Conservation (phyloP, 441 rosid species). For the Lepidium campestre region DNA sequence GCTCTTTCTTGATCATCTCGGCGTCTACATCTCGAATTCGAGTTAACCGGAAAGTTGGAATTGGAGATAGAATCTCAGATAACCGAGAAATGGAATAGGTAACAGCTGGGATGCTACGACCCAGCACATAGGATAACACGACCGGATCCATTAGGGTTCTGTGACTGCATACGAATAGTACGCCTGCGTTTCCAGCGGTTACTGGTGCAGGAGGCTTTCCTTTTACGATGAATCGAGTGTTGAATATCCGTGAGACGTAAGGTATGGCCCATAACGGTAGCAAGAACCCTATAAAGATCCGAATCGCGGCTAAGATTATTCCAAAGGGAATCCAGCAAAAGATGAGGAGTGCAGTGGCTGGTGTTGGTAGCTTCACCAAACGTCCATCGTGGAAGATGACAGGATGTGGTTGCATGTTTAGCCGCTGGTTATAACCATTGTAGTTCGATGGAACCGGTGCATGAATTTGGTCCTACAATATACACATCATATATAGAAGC, state of each 20-base stretch:
- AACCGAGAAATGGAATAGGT: constrained; percentile 77
- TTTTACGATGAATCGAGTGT: constrained; percentile 56
- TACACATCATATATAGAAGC: neutral
- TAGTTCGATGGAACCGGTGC: constrained; percentile 41
- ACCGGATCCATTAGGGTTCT: constrained; percentile 91
- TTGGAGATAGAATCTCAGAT: constrained; percentile 79
- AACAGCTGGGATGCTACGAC: constrained; percentile 76
- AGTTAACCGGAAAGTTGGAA: constrained; percentile 74
- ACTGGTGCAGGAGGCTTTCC: constrained; percentile 70
- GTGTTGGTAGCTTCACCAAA: constrained; percentile 73
- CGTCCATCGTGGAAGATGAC: constrained; percentile 95
- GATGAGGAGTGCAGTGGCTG: constrained; percentile 61
- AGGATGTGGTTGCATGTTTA: constrained; percentile 53
- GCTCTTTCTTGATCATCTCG: constrained; percentile 46
- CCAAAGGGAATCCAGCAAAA: constrained; percentile 84
- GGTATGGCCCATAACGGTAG: constrained; percentile 68
- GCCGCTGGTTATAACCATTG: constrained; percentile 17
- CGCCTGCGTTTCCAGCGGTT: constrained; percentile 39
- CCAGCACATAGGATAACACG: constrained; percentile 55
- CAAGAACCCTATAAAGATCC: constrained; percentile 42
- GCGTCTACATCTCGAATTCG: constrained; percentile 64
- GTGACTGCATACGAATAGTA: constrained; percentile 84
- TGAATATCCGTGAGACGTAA: constrained; percentile 47
- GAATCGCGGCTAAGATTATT: constrained; percentile 46
- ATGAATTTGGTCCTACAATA: constrained; percentile 46